These are phyloP conservation scores for Arthrobotrys conoides DNA, from an alignment of 2,329 filamentous ascomycete genomes.

Conservation along the genomic window DNA sequence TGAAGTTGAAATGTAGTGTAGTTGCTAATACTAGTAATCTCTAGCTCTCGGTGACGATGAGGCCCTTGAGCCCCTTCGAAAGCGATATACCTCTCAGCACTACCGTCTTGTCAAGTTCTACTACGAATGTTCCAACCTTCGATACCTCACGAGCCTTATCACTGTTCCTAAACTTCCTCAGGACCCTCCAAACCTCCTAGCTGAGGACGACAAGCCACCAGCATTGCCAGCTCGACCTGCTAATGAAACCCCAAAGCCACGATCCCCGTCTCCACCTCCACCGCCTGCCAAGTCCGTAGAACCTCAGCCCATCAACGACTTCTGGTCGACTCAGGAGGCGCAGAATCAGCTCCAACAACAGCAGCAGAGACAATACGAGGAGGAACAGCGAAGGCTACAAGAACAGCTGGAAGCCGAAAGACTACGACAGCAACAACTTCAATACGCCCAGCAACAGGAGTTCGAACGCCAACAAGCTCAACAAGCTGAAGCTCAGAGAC, in stretches of 20 bases:
- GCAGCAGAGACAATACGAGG: constrained; percentile 94
- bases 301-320: constrained; percentile 95
- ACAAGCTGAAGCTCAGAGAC: constrained; percentile 87
- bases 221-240: constrained; percentile 82
- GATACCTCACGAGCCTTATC: constrained; percentile 95
- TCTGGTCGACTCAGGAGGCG: constrained; percentile 86
- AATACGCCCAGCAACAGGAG: constrained; percentile 88
- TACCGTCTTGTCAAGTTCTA: constrained; percentile 98
- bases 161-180: constrained; percentile 95
- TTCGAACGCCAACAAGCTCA: constrained; percentile 95
- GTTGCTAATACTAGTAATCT: constrained; percentile 61
- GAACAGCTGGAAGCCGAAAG: constrained; percentile 88
- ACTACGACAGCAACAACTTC: constrained; percentile 83
- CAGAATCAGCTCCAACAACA: constrained; percentile 73
- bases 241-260: constrained; percentile 79
- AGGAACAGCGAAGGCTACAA: constrained; percentile 89
- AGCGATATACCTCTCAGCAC: constrained; percentile 94
- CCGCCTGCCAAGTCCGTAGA: constrained; percentile 79
- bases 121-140: constrained; percentile 97
- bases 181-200: constrained; percentile 89
- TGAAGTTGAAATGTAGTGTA: constrained; percentile 1
- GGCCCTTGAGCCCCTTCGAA: constrained; percentile 86
- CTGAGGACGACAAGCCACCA: constrained; percentile 86
- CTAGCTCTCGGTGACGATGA: constrained; percentile 91
- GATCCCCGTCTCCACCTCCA: constrained; percentile 77